Evolutionary conservation across 148 eudicot genomes (phyloP), one percentile per base, ranked within the genome.

Genomic region (Persicaria maculosa): DNA sequence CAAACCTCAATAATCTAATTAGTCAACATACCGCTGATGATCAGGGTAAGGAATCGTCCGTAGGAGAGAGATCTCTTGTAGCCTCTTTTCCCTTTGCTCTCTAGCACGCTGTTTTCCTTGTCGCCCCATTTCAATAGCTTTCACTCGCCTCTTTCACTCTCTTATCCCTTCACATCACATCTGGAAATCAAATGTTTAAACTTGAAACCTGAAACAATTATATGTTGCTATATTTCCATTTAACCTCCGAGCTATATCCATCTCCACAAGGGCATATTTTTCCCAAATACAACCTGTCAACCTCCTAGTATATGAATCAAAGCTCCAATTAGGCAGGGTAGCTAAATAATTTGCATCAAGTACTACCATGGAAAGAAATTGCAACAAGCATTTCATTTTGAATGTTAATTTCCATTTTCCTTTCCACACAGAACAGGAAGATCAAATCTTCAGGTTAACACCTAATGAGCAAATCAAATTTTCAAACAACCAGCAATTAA

Each of bases 31-130:
- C 98, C 96, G 84, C 73, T 90, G 93, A 74, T 94, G 91, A 74
- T 94, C 87, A 54, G 93, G 84, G 79, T 91, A 91, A 44, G 98
- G 93, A 73, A 91, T 88, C 48, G 92, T 90, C 10, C 97, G 91
- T 62, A 90, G 95, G 72, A 88, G 87, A 80, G 97, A 91, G 77
- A 94, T 86, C 79, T 90, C 87, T 45, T 90, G 89, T 68, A 90
- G 93, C 62, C 97, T 83, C 83, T 86, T 86, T 77, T 94, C 96
- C 79, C 90, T 88, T 75, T 88, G 85, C 73, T 86, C 91, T 73
- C 80, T 85, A 0, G 88, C 81, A 16, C 83, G 81, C 77, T 86
- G 89, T 76, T 86, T 87, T 74, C 77, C 83, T 77, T 74, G 22
- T 46, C 77, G 53, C 6, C 73, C 73, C 73, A 71, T 71, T 22